phyloP scores from a whole-genome alignment of 805 yeast genomes.

The Pichia phayaonensis region DNA sequence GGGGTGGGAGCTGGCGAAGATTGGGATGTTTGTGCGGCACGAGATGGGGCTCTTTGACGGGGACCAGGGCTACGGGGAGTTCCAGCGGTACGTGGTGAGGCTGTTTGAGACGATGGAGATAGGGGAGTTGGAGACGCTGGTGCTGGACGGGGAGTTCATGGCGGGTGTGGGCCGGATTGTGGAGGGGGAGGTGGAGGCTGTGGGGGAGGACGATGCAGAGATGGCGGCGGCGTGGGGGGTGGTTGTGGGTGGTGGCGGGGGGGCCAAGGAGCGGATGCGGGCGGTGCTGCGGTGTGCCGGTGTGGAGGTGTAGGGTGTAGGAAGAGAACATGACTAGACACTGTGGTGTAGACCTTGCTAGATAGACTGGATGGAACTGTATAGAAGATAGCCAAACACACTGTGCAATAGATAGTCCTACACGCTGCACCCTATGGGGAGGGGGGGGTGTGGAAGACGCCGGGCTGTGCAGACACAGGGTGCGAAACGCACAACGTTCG shows the following conservation, averaged over 20 bases:
- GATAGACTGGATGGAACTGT: no score
- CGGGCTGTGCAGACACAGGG: no score
- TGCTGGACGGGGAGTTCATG: neutral
- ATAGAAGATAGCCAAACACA: no score
- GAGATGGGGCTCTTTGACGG: neutral
- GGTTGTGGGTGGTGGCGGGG: neutral
- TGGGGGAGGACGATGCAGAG: neutral
- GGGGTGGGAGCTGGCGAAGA: neutral
- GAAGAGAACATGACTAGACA: no score
- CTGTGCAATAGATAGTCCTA: no score
- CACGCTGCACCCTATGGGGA: no score
- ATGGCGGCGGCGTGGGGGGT: neutral
- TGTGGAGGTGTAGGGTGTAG: neutral
- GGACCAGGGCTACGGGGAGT: neutral
- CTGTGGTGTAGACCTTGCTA: no score
- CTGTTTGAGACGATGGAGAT: neutral
- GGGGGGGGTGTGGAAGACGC: no score
- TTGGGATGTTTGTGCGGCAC: neutral
- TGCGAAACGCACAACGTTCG: no score
- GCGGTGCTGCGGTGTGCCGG: neutral
- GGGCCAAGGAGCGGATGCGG: neutral
- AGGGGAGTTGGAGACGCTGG: neutral
- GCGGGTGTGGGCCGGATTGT: neutral
- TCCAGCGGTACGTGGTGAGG: neutral
- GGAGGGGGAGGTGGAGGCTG: neutral